Evolutionary conservation across 2,329 filamentous ascomycete genomes (phyloP).

Genomic region (Huntiella savannae): DNA sequence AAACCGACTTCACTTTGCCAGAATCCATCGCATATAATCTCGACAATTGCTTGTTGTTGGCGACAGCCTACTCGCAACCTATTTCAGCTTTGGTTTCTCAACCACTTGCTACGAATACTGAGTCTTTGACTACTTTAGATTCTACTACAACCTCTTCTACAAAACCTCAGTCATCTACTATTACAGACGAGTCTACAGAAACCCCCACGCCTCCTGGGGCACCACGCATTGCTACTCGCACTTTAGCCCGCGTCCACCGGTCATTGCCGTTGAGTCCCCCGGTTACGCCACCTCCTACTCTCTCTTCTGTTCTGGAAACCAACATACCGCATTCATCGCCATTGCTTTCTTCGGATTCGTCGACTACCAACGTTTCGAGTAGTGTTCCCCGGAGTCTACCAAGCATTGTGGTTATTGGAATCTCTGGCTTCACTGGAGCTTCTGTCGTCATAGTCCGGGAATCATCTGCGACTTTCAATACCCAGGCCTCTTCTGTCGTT

Average conservation of each 20-base stretch:
- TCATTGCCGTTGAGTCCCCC: neutral
- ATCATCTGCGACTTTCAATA: neutral
- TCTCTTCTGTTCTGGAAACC: neutral
- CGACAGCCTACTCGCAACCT: neutral
- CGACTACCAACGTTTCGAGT: neutral
- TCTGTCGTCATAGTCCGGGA: neutral
- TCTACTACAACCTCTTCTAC: neutral
- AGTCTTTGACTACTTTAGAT: neutral
- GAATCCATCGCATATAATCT: neutral
- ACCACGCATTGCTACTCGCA: neutral
- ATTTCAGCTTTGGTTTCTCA: neutral
- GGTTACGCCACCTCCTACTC: neutral
- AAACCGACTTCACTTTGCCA: neutral
- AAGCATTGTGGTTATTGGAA: neutral
- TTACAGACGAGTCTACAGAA: neutral
- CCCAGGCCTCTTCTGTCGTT: too few species aligned
- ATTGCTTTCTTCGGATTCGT: too few species aligned
- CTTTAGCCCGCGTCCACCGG: neutral
- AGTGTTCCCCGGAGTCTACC: neutral
- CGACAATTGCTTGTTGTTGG: too few species aligned
- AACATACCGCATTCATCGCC: too few species aligned
- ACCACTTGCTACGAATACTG: neutral
- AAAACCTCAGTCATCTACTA: too few species aligned
- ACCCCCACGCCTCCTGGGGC: neutral
- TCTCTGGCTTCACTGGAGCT: constrained; percentile 1